Percentiles rank a stretch among this genome's conserved stretches.
Conservation (phyloP, 2,329 filamentous ascomycete genomes). For the Pseudogymnoascus destructans region DNA sequence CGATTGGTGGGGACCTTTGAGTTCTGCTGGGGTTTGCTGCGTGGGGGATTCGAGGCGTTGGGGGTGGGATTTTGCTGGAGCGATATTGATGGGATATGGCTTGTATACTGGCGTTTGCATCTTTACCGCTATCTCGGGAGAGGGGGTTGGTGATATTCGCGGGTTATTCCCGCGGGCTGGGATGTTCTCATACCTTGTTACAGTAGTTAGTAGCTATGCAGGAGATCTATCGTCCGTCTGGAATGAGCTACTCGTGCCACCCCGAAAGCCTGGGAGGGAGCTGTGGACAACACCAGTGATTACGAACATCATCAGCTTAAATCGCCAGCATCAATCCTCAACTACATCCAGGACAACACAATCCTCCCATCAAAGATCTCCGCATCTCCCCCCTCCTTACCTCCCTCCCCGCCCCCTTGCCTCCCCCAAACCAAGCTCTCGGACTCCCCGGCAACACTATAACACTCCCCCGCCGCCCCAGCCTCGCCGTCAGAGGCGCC, state of each 20-base stretch:
- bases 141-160: neutral
- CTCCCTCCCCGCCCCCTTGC: neutral
- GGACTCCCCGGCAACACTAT: neutral
- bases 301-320: too few relatives aligned
- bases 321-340: too few relatives aligned
- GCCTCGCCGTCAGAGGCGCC: neutral
- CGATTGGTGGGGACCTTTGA: conserved; percentile 26
- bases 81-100: neutral
- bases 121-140: neutral
- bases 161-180: neutral
- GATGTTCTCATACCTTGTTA: neutral
- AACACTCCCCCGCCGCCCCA: neutral
- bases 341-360: too few relatives aligned
- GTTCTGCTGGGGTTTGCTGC: neutral
- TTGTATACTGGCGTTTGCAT: conserved; percentile 3
- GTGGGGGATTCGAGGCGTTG: neutral
- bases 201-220: neutral
- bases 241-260: neutral
- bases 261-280: too few relatives aligned
- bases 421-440: neutral
- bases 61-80: neutral
- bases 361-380: neutral
- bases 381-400: neutral
- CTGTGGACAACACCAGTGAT: too few relatives aligned
- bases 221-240: neutral